Conservation (phyloP, 495 filamentous ascomycete genomes). For the Neurospora sp. region DNA sequence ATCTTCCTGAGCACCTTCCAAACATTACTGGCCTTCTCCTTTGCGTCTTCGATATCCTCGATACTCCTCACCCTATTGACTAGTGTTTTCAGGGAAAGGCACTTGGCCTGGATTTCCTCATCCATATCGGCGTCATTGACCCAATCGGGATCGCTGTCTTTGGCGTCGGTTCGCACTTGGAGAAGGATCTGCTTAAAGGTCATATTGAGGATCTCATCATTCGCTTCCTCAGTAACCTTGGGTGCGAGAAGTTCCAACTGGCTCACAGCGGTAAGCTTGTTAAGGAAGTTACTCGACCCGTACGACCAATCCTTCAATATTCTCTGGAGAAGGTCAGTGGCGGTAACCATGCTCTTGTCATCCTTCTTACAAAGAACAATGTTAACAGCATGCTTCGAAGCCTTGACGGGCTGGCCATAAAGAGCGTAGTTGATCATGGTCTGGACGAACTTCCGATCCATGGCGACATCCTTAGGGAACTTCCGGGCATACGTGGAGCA, state of each 20-base stretch:
- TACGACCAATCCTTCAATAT: conserved; percentile 69
- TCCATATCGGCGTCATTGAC: conserved; percentile 58
- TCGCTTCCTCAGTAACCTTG: conserved; percentile 59
- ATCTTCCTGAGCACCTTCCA: conserved; percentile 70
- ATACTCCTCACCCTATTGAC: conserved; percentile 74
- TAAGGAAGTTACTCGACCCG: conserved; percentile 66
- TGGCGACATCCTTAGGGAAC: conserved; percentile 74
- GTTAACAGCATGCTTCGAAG: conserved; percentile 86
- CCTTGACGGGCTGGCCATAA: conserved; percentile 68
- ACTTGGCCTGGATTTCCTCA: conserved; percentile 73
- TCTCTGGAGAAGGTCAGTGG: conserved; percentile 69
- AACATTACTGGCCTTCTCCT: conserved; percentile 54
- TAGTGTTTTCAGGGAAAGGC: conserved; percentile 78
- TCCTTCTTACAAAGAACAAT: conserved; percentile 76
- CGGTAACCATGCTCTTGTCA: conserved; percentile 69
- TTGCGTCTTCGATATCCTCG: conserved; percentile 49
- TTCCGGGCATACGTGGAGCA: conserved; percentile 81
- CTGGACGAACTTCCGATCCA: conserved; percentile 74
- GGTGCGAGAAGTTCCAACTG: conserved; percentile 75
- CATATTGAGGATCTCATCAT: conserved; percentile 69
- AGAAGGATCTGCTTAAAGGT: conserved; percentile 66
- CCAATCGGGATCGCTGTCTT: conserved; percentile 49
- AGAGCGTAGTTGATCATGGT: conserved; percentile 71
- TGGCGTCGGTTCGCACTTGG: conserved; percentile 48
- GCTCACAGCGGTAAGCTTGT: conserved; percentile 70